Evolutionary conservation across 768 basidiomycete species (phyloP).

Genomic region (Cystofilobasidium bisporidii): DNA sequence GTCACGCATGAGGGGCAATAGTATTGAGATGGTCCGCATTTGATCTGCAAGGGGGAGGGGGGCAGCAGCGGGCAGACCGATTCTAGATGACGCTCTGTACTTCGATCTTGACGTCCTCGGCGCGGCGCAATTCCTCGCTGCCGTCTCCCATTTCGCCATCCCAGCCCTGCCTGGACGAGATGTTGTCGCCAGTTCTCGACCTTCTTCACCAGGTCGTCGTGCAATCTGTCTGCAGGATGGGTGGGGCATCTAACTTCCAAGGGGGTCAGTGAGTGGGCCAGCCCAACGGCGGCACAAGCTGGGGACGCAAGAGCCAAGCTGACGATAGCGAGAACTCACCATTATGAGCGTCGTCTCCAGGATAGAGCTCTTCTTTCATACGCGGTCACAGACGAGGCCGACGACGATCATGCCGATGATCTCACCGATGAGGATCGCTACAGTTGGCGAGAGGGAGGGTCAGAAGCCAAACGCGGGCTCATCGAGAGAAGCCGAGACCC

Average conservation of each 20-base stretch:
- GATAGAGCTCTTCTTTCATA: slow-evolving; percentile 68
- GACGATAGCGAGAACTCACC: slow-evolving; percentile 61
- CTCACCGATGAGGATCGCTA: slow-evolving; percentile 56
- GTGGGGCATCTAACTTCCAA: too few relatives aligned
- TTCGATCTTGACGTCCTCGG: slow-evolving; percentile 7
- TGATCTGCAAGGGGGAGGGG: too few relatives aligned
- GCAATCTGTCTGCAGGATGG: slow-evolving; percentile 65
- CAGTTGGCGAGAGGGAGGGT: neutral
- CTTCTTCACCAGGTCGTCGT: slow-evolving; percentile 57
- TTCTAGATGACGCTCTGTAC: too few relatives aligned
- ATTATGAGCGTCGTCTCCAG: slow-evolving; percentile 60
- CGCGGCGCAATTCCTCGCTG: slow-evolving; percentile 31
- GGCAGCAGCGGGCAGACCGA: too few relatives aligned
- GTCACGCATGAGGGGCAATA: too few relatives aligned
- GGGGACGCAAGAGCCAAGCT: too few relatives aligned
- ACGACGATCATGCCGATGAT: slow-evolving; percentile 52
- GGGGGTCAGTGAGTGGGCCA: too few relatives aligned
- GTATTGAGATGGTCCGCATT: too few relatives aligned
- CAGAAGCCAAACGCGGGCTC: neutral
- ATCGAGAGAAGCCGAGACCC: neutral
- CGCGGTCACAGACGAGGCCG: slow-evolving; percentile 60
- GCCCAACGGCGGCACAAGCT: too few relatives aligned
- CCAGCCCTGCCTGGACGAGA: slow-evolving; percentile 57
- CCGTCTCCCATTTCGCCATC: slow-evolving; percentile 55
- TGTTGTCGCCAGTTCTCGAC: slow-evolving; percentile 55